Percentiles rank a stretch among this genome's conserved stretches.
Evolutionary conservation across 2,329 filamentous ascomycete genomes (phyloP).

Genomic region (Exophiala aquamarina): DNA sequence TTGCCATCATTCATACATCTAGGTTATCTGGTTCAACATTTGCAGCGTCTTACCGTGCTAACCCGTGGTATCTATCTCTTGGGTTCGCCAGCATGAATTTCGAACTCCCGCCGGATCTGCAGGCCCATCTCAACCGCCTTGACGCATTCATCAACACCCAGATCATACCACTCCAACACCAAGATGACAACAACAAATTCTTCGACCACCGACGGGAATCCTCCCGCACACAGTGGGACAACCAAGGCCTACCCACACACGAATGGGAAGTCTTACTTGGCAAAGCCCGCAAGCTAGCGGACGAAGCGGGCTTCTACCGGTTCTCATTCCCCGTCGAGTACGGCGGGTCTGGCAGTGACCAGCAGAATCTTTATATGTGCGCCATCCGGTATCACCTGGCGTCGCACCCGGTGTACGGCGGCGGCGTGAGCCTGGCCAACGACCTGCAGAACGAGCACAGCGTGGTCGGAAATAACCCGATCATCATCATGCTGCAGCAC

Average conservation of each 20-base stretch:
- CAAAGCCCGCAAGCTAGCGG: slow-evolving; percentile 52
- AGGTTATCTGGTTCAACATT: no score
- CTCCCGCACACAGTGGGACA: slow-evolving; percentile 61
- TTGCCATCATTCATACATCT: no score
- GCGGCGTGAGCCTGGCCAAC: slow-evolving; percentile 60
- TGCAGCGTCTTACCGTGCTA: no score
- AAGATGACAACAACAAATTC: slow-evolving; percentile 62
- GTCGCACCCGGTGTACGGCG: slow-evolving; percentile 46
- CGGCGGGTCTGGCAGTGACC: slow-evolving; percentile 51
- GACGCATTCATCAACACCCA: slow-evolving; percentile 58
- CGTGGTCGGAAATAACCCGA: slow-evolving; percentile 63
- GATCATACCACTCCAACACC: slow-evolving; percentile 56
- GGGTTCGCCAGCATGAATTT: slow-evolving; percentile 49
- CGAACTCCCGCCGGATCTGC: slow-evolving; percentile 53
- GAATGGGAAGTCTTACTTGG: slow-evolving; percentile 60
- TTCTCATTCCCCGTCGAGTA: slow-evolving; percentile 58
- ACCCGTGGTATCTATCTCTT: background rate
- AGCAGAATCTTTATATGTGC: slow-evolving; percentile 63
- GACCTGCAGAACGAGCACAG: slow-evolving; percentile 65
- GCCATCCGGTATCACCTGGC: slow-evolving; percentile 61
- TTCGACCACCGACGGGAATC: slow-evolving; percentile 66
- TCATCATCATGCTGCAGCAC: slow-evolving; percentile 62
- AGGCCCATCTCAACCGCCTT: slow-evolving; percentile 49
- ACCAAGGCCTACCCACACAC: slow-evolving; percentile 53
- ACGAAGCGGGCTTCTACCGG: slow-evolving; percentile 61